Base-by-base conservation (phyloP, 306 rosid species). In the Prunus davidiana region DNA sequence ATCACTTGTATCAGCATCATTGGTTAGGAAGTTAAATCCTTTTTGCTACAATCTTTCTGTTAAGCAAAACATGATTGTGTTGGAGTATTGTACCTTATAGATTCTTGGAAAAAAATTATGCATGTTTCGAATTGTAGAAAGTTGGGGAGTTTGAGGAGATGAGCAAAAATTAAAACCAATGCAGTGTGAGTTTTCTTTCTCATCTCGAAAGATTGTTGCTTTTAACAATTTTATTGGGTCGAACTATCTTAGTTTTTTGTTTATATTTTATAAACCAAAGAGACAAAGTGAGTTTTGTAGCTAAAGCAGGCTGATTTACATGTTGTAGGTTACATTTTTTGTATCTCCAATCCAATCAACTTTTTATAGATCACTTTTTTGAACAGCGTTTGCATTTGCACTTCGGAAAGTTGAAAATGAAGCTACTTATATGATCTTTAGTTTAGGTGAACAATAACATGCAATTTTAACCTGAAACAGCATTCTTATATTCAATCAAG, bases 311-410 rank as follows among this genome's bases (percentile, higher is more conserved):
- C 41, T 43, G 38, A 20, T 66, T 81, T 73, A 56, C 9, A 49
- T 79, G 72, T 84, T 79, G 78, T 78, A 93, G 96, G 97, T 93
- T 61, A 93, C 96, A 19, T 24, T 24, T 24, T 24, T 24, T 24
- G 24, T 24, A 24, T 24, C 24, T 24, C 24, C 24, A 24, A 24
- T 24, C 24, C 24, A 24, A 24, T 24, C 24, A 24, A 24, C 24
- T 24, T 24, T 24, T 1, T 24, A 24, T 24, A 24, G 24, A 24
- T 24, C 24, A 24, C 24, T 24, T 24, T 24, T 24, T 24, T 24
- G 24, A 24, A 24, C 24, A 24, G 24, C 1, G 24, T 24, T 24
- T 24, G 24, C 24, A 24, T 24, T 24, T 24, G 24, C 24, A 24
- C 24, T 24, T 24, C 1, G 24, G 24, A 24, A 24, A 24, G 24